These are phyloP conservation scores for Phialocephala subalpina DNA, from an alignment of 2,329 filamentous ascomycete genomes.

Conservation along the genomic window DNA sequence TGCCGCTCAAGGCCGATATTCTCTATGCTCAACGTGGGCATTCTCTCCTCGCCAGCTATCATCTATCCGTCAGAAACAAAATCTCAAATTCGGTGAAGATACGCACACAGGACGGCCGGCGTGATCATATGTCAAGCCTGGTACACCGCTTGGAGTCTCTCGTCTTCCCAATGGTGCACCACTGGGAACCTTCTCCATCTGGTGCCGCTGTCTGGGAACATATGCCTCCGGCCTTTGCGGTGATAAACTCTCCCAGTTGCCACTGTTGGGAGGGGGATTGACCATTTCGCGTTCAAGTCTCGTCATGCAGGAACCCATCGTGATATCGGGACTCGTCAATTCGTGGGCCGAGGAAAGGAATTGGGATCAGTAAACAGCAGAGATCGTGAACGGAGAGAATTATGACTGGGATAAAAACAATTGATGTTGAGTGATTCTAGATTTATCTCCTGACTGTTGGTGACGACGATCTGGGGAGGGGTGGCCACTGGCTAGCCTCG, in stretches of 20 bases:
- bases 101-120: slow-evolving; percentile 34
- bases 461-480: slow-evolving; percentile 2
- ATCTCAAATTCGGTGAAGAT: background rate
- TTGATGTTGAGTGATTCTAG: background rate
- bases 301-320: slow-evolving; percentile 5
- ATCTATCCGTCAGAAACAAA: slow-evolving; percentile 3
- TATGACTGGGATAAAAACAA: background rate
- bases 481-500: no score
- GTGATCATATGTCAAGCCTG: slow-evolving; percentile 34
- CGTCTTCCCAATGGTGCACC: slow-evolving; percentile 21
- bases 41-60: slow-evolving; percentile 31
- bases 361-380: background rate
- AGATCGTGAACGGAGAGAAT: background rate
- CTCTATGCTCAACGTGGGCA: slow-evolving; percentile 22
- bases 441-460: background rate
- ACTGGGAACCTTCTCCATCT: slow-evolving; percentile 8
- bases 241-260: background rate
- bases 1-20: slow-evolving; percentile 12
- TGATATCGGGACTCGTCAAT: background rate
- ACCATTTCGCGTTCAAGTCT: background rate
- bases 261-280: background rate
- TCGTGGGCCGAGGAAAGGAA: background rate
- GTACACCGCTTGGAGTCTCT: slow-evolving; percentile 31
- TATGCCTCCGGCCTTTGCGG: slow-evolving; percentile 6
- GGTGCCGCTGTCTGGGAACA: background rate